A percentile compares a stretch with the other conserved stretches of the same genome.
Evolutionary conservation across 495 filamentous ascomycete species (phyloP).

Genomic region (Terfezia claveryi): DNA sequence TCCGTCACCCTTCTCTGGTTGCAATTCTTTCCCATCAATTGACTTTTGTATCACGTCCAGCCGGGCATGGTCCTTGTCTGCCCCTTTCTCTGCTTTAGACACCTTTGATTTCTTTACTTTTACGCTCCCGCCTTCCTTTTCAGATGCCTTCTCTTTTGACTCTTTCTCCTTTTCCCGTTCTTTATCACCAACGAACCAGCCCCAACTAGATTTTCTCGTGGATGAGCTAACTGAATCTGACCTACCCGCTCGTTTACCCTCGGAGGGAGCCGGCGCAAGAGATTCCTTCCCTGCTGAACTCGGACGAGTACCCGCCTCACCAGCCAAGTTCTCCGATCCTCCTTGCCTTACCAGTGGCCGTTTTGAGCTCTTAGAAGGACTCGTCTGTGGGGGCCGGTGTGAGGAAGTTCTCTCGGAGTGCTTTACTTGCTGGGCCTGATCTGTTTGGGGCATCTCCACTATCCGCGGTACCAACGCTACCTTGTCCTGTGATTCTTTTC

Average conservation of each 20-base stretch:
- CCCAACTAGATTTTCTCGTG: conserved; percentile 60
- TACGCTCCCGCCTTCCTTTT: conserved; percentile 30
- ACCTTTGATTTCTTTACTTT: conserved; percentile 34
- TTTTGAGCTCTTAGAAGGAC: conserved; percentile 10
- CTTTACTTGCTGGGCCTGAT: conserved; percentile 21
- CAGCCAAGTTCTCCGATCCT: conserved; percentile 1
- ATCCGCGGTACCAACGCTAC: conserved; percentile 37
- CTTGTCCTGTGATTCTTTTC: conserved; percentile 2
- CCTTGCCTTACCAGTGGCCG: conserved; percentile 3
- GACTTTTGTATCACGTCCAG: conserved; percentile 66
- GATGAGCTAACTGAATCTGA: conserved; percentile 22
- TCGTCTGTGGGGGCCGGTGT: conserved; percentile 14
- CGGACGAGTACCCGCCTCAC: not conserved
- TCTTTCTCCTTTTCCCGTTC: conserved; percentile 30
- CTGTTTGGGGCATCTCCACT: conserved; percentile 40
- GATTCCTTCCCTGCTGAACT: not conserved
- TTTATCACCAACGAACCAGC: conserved; percentile 42
- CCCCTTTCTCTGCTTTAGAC: conserved; percentile 28
- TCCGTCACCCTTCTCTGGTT: conserved; percentile 20
- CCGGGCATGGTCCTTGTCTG: conserved; percentile 45
- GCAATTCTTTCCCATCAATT: conserved; percentile 28
- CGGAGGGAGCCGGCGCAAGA: not conserved
- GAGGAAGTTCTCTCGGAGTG: conserved; percentile 19
- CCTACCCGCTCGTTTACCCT: conserved; percentile 30
- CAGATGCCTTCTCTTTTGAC: conserved; percentile 34